These are phyloP conservation scores for Pleurotus tuoliensis DNA, from an alignment of 768 basidiomycete genomes.

Conservation along the genomic window DNA sequence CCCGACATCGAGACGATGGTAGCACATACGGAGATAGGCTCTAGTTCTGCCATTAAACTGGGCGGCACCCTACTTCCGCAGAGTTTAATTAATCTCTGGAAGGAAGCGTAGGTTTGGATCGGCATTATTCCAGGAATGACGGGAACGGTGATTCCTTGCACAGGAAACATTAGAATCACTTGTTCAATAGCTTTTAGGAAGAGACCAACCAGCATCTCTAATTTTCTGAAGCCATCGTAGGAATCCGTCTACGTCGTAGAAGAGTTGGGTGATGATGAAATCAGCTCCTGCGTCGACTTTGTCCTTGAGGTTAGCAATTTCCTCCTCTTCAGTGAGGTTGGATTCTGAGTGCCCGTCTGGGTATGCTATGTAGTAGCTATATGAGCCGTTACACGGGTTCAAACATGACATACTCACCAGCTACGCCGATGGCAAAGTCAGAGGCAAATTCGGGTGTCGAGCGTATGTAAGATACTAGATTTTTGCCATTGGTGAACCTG, in stretches of 20 bases:
- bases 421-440: slow-evolving; percentile 92
- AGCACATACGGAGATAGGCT: slow-evolving; percentile 66
- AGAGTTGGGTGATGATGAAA: slow-evolving; percentile 93
- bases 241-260: slow-evolving; percentile 93
- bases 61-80: slow-evolving; percentile 78
- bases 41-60: slow-evolving; percentile 58
- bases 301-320: slow-evolving; percentile 68
- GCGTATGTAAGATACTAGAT: slow-evolving; percentile 90
- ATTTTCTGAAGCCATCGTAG: slow-evolving; percentile 73
- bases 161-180: background rate
- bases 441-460: slow-evolving; percentile 71
- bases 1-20: background rate
- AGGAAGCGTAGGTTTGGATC: slow-evolving; percentile 94
- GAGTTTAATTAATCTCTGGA: slow-evolving; percentile 85
- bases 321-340: slow-evolving; percentile 49
- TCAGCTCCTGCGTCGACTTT: slow-evolving; percentile 96
- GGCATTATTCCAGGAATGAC: slow-evolving; percentile 98
- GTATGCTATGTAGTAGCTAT: slow-evolving; percentile 54
- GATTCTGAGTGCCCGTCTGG: slow-evolving; percentile 84
- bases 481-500: slow-evolving; percentile 77
- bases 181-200: background rate
- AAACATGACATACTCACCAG: slow-evolving; percentile 45
- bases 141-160: slow-evolving; percentile 81
- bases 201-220: slow-evolving; percentile 59
- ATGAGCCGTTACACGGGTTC: background rate